Base-by-base conservation (phyloP, 73 alveolate species). In the Uronychia binucleata region DNA sequence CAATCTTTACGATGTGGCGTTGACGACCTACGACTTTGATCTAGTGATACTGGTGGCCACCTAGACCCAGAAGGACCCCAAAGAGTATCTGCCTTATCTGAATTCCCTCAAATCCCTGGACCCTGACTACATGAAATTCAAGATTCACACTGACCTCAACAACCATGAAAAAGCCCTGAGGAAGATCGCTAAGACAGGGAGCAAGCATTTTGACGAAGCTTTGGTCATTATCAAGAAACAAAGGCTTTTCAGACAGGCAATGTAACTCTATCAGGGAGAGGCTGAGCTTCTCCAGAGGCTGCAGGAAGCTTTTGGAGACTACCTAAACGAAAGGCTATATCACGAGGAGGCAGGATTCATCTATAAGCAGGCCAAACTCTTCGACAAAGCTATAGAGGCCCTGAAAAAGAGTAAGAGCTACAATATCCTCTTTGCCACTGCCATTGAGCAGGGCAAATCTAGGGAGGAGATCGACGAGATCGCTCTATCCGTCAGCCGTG, bases 51-150 rank as follows among this genome's bases (percentile, higher is more conserved):
- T 94, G 92, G 98, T 93, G 0, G 99, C 99, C 31, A 90, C 98
- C 83, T 95, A 93, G 84, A 98, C 99, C 0, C 97, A 96, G 86
- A 98, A 98, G 86, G 99, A 98, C 83, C 99, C 99, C n/a, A 98
- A 96, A 86, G 99, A 98, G 91, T 98, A 95, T 86, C 91, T 98
- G 30, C 97, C 98, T 28, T 96, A 96, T 89, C 85, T 98, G 78
- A 90, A 93, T 77, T 94, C 89, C 57, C 88, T 95, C 1, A 91
- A 91, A 91, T 75, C 81, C 84, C 34, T 86, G 79, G 96, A 93
- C 57, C 95, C 94, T 30, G 87, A 82, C 30, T 82, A 86, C 83
- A 93, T 93, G 97, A 91, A 87, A 81, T 95, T 83, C 85, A 84
- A 89, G 81, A 91, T 95, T 30, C 91, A 91, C 79, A 75, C 80